A percentile compares a stretch with the other conserved stretches of the same genome.
These are phyloP conservation scores for Fusarium odoratissimum DNA, from an alignment of 2,329 filamentous ascomycete genomes.

Conservation along the genomic window DNA sequence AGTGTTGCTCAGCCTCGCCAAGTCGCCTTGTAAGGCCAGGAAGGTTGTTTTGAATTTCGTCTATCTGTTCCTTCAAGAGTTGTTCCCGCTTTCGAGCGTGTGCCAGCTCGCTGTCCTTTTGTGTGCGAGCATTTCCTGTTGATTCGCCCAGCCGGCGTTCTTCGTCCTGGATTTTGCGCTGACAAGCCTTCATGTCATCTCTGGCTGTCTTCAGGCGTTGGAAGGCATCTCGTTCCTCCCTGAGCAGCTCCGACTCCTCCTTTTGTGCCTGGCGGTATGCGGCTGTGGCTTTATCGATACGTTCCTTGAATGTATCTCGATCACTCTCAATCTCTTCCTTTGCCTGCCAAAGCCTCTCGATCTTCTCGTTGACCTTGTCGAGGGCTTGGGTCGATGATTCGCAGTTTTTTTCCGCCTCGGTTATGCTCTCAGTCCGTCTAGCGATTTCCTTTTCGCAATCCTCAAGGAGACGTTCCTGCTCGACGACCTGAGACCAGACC, in stretches of 20 bases:
- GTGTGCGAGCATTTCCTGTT: constrained; percentile 75
- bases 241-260: constrained; percentile 65
- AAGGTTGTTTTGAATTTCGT: constrained; percentile 45
- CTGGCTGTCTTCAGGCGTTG: constrained; percentile 66
- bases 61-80: constrained; percentile 44
- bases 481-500: constrained; percentile 88
- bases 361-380: constrained; percentile 58
- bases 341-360: constrained; percentile 53
- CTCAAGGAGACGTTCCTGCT: constrained; percentile 71
- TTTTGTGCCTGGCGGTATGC: constrained; percentile 64
- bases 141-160: constrained; percentile 71
- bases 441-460: constrained; percentile 47
- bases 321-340: constrained; percentile 59
- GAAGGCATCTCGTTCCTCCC: constrained; percentile 74
- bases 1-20: constrained; percentile 47
- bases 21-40: constrained; percentile 50
- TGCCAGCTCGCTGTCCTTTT: constrained; percentile 67
- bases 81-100: constrained; percentile 45
- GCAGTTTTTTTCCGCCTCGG: constrained; percentile 44
- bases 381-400: constrained; percentile 62
- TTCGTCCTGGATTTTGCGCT: constrained; percentile 65
- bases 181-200: constrained; percentile 57
- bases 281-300: constrained; percentile 58
- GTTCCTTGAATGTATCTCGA: constrained; percentile 59
- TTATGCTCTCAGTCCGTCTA: constrained; percentile 43